phyloP scores from a whole-genome alignment of 352 stramenopile genomes.

The Phytopythium litorale region DNA sequence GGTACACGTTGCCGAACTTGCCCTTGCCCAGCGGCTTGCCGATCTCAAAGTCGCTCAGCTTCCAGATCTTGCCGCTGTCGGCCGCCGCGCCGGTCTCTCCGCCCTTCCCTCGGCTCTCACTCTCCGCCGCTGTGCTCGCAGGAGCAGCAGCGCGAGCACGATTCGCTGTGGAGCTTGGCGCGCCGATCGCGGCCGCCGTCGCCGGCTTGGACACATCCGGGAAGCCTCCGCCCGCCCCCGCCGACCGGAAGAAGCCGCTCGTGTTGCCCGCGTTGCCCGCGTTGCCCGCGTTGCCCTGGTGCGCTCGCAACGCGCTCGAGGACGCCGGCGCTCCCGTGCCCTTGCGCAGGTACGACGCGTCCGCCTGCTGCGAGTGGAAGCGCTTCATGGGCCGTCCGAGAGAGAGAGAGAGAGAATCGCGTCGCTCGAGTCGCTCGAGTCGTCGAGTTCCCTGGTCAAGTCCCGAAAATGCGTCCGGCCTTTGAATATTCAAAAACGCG shows the following conservation, averaged over 20 bases:
- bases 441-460: no score
- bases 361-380: conserved; percentile 24
- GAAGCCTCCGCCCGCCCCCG: neutral
- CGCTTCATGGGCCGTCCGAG: conserved; percentile 20
- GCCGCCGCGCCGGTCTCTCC: neutral
- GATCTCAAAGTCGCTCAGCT: conserved; percentile 99
- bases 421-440: neutral
- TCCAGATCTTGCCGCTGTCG: conserved; percentile 71
- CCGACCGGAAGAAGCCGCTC: conserved; percentile 4
- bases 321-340: neutral
- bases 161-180: conserved; percentile 4
- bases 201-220: conserved; percentile 7
- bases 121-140: conserved; percentile 1
- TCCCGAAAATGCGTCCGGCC: no score
- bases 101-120: conserved; percentile 11
- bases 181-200: conserved; percentile 12
- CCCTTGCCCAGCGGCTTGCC: conserved; percentile 96
- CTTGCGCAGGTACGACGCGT: conserved; percentile 24
- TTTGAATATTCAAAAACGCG: conserved; percentile 35
- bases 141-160: neutral
- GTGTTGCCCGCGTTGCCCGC: conserved; percentile 3
- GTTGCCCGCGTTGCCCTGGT: neutral
- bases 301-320: neutral
- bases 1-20: conserved; percentile 99
- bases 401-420: neutral